Evolutionary conservation across 2,329 filamentous ascomycete genomes (phyloP).

Genomic region (Botrytis galanthina): DNA sequence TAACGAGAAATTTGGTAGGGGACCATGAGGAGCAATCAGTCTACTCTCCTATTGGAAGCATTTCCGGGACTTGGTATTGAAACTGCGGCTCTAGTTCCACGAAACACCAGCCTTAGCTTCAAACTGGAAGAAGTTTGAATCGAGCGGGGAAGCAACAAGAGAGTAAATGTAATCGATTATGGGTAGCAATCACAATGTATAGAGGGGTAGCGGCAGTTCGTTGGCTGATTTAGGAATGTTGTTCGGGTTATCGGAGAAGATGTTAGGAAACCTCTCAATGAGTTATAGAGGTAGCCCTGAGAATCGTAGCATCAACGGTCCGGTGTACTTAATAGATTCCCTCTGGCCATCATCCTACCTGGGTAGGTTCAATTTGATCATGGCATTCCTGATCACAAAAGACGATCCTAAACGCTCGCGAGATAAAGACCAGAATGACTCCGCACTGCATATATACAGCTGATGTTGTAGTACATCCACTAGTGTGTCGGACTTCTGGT

Average conservation of each 20-base stretch:
- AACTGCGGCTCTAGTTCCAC: neutral
- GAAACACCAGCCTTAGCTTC: neutral
- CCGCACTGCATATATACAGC: neutral
- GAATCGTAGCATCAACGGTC: neutral
- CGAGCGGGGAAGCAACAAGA: neutral
- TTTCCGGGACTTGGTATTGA: neutral
- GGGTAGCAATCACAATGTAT: neutral
- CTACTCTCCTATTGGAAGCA: neutral
- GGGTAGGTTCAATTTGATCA: neutral
- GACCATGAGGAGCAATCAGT: neutral
- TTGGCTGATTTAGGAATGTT: neutral
- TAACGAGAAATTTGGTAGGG: neutral
- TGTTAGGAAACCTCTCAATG: neutral
- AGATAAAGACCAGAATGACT: neutral
- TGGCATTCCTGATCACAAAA: neutral
- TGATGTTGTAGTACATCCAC: neutral
- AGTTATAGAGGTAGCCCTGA: neutral
- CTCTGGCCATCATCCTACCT: neutral
- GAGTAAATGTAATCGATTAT: neutral
- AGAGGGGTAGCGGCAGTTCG: neutral
- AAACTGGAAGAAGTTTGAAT: neutral
- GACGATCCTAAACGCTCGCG: neutral
- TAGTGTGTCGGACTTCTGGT: neutral
- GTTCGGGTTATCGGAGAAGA: neutral
- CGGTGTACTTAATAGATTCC: neutral